A percentile compares a stretch with the other conserved stretches of the same genome.
These are phyloP conservation scores for Crucibulum laeve DNA, from an alignment of 768 basidiomycete genomes.

Conservation along the genomic window DNA sequence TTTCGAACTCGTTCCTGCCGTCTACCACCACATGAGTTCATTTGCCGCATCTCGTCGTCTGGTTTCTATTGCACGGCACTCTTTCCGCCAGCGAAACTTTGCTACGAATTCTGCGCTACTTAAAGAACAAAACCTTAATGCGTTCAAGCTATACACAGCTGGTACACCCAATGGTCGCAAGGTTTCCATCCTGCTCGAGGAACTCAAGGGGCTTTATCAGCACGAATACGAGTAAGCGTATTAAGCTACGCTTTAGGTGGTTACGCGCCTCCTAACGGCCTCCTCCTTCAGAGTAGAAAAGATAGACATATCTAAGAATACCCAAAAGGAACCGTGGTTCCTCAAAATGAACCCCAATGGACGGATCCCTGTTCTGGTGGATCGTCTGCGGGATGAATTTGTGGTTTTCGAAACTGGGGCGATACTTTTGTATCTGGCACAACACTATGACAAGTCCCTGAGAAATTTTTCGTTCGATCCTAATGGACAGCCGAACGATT, in stretches of 20 bases:
- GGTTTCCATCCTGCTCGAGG: slow-evolving; percentile 55
- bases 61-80: no score
- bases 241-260: not conserved
- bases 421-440: slow-evolving; percentile 72
- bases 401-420: slow-evolving; percentile 69
- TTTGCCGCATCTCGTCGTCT: no score
- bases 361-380: slow-evolving; percentile 60
- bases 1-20: no score
- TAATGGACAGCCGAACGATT: slow-evolving; percentile 40
- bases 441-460: slow-evolving; percentile 67
- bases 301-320: slow-evolving; percentile 52
- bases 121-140: slow-evolving; percentile 12
- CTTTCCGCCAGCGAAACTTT: slow-evolving; percentile 2
- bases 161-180: slow-evolving; percentile 55
- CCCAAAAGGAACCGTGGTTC: slow-evolving; percentile 54
- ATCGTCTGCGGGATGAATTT: slow-evolving; percentile 52
- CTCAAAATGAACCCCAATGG: slow-evolving; percentile 64
- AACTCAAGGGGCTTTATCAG: slow-evolving; percentile 40
- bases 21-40: no score
- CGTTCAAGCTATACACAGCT: slow-evolving; percentile 35
- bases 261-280: not conserved
- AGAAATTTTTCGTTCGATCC: slow-evolving; percentile 61
- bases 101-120: slow-evolving; percentile 2
- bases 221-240: slow-evolving; percentile 27
- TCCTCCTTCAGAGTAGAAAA: slow-evolving; percentile 30